Conservation (phyloP, 164 flowering plant species). For the Macadamia tetraphylla region DNA sequence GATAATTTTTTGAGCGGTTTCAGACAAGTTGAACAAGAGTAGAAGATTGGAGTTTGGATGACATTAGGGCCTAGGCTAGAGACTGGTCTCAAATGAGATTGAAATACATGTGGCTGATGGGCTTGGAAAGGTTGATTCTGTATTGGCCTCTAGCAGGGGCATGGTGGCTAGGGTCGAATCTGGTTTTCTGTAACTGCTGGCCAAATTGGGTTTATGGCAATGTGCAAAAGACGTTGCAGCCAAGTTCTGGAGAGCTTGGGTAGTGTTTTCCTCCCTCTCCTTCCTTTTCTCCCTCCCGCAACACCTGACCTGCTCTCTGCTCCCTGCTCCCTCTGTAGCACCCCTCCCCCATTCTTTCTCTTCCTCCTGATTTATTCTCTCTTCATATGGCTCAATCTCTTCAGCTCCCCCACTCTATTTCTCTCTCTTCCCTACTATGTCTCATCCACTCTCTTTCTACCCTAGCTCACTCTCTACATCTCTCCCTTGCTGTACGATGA, state of each 20-base stretch:
- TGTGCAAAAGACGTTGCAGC: slow-evolving; percentile 59
- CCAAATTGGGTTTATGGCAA: slow-evolving; percentile 28
- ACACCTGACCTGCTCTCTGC: no score
- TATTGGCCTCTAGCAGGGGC: slow-evolving; percentile 60
- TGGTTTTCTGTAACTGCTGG: slow-evolving; percentile 18
- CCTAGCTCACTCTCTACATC: no score
- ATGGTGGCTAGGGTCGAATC: slow-evolving; percentile 34
- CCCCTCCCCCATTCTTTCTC: no score
- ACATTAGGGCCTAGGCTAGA: slow-evolving; percentile 50
- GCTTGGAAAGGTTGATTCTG: slow-evolving; percentile 38
- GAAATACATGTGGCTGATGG: slow-evolving; percentile 74
- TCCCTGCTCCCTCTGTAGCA: no score
- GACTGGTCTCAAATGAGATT: slow-evolving; percentile 29
- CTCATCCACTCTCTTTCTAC: no score
- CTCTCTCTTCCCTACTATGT: no score
- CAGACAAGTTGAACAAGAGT: slow-evolving; percentile 35
- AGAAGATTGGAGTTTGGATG: slow-evolving; percentile 42
- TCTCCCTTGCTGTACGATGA: no score
- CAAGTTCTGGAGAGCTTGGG: slow-evolving; percentile 94
- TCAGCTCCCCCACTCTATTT: no score
- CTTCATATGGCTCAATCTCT: no score
- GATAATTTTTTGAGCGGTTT: slow-evolving; percentile 46
- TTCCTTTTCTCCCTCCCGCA: no score
- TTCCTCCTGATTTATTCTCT: no score
- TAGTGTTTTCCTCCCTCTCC: slow-evolving; percentile 51